Evolutionary conservation across 805 yeast species (phyloP).

Genomic region (Candida lessepsii): DNA sequence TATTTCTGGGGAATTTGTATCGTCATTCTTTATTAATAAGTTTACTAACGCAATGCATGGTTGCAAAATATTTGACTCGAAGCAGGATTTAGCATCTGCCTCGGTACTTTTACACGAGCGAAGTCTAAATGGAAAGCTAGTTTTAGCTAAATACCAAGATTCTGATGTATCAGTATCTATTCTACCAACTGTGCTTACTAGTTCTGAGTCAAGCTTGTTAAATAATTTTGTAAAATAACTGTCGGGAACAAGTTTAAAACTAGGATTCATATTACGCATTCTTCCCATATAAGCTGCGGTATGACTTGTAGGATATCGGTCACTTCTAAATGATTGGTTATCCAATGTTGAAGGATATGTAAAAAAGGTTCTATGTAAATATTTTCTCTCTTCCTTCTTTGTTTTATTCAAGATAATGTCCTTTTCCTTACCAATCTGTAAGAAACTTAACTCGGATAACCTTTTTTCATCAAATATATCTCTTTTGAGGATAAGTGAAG

Average conservation of each 20-base stretch:
- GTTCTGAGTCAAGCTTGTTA: not conserved
- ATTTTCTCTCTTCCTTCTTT: not conserved
- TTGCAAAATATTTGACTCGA: no score
- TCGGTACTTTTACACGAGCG: no score
- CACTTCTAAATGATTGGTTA: not conserved
- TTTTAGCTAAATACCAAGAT: not conserved
- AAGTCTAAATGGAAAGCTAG: no score
- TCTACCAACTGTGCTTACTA: not conserved
- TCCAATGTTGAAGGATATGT: conserved; percentile 1
- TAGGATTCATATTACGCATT: not conserved
- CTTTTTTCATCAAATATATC: not conserved
- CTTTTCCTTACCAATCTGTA: not conserved
- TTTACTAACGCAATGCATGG: no score
- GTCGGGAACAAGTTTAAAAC: not conserved
- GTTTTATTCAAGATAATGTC: not conserved
- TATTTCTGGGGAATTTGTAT: no score
- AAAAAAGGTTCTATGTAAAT: not conserved
- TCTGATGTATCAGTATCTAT: not conserved
- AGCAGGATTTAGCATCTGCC: no score
- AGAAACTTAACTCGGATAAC: not conserved
- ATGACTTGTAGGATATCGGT: not conserved
- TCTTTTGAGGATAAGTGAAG: not conserved
- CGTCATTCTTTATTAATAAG: no score
- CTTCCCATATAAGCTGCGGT: not conserved
- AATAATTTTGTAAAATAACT: not conserved